phyloP scores from a whole-genome alignment of 345 rosid genomes.

The Syzygium grande region DNA sequence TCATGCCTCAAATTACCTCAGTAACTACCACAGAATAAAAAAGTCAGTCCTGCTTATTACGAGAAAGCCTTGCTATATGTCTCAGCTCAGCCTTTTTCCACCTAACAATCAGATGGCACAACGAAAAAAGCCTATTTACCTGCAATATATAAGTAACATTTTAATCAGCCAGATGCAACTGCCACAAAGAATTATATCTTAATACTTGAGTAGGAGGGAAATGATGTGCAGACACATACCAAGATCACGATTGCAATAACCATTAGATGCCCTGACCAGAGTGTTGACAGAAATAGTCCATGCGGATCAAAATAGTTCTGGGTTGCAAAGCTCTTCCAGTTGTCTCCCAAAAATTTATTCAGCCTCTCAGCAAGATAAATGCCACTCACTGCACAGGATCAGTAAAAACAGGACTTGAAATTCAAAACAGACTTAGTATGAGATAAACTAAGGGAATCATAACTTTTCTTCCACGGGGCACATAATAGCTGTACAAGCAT shows the following conservation, averaged over 20 bases:
- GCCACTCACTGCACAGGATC: slow-evolving; percentile 59
- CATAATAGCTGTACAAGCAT: background rate
- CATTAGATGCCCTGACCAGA: slow-evolving; percentile 98
- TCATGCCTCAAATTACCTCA: background rate
- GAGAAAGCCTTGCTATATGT: slow-evolving; percentile 76
- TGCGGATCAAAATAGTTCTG: slow-evolving; percentile 88
- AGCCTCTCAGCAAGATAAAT: slow-evolving; percentile 86
- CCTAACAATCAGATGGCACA: slow-evolving; percentile 70
- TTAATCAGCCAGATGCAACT: background rate
- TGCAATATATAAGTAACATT: slow-evolving; percentile 18
- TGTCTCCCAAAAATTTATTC: slow-evolving; percentile 44
- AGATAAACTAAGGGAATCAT: background rate
- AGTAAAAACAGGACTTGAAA: background rate
- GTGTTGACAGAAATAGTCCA: slow-evolving; percentile 70
- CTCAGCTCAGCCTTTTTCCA: slow-evolving; percentile 98
- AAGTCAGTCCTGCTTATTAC: slow-evolving; percentile 59
- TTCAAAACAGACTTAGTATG: background rate
- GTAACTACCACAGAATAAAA: background rate
- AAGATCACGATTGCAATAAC: slow-evolving; percentile 64
- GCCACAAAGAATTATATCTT: background rate
- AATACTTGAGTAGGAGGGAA: background rate
- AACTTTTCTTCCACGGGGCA: background rate
- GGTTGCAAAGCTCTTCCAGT: slow-evolving; percentile 80
- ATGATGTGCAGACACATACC: slow-evolving; percentile 31
- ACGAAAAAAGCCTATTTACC: slow-evolving; percentile 77